Conservation (phyloP, 2,329 filamentous ascomycete genomes). For the Talaromyces sp. region DNA sequence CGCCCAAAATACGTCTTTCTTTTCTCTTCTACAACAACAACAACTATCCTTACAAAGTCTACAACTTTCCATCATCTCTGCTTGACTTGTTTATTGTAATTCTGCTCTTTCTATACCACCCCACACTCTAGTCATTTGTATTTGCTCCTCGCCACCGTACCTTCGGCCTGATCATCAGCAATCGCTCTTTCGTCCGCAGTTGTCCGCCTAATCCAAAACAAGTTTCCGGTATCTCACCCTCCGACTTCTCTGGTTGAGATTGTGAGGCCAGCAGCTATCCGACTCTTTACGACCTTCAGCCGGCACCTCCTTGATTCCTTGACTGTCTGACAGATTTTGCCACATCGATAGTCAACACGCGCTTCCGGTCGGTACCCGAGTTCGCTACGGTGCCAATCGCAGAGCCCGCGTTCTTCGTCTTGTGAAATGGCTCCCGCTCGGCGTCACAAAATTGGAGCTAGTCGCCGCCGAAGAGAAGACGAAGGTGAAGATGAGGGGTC, state of each 20-base stretch:
- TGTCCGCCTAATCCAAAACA: constrained; percentile 9
- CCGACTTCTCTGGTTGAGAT: not conserved
- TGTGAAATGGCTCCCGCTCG: constrained; percentile 41
- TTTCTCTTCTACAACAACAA: constrained; percentile 1
- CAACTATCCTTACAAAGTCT: not conserved
- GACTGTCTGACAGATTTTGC: not conserved
- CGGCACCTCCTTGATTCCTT: not conserved
- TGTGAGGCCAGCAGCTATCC: not conserved
- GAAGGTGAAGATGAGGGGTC: constrained; percentile 50
- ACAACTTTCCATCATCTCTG: not conserved
- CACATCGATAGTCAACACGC: not conserved
- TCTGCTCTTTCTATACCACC: not conserved
- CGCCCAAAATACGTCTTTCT: not conserved
- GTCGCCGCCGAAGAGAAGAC: constrained; percentile 46
- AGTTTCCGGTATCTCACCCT: constrained; percentile 14
- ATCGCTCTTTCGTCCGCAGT: constrained; percentile 9
- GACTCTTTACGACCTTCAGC: not conserved
- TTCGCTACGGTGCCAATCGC: constrained; percentile 13
- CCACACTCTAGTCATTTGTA: not conserved
- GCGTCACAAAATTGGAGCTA: constrained; percentile 42
- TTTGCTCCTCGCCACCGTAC: constrained; percentile 1
- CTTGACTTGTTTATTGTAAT: not conserved
- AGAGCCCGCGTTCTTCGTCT: not conserved
- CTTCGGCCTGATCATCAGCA: constrained; percentile 3
- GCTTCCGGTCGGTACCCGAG: constrained; percentile 14